A percentile compares a stretch with the other conserved stretches of the same genome.
Conservation (phyloP, 768 basidiomycete genomes). For the Mycena epipterygia region DNA sequence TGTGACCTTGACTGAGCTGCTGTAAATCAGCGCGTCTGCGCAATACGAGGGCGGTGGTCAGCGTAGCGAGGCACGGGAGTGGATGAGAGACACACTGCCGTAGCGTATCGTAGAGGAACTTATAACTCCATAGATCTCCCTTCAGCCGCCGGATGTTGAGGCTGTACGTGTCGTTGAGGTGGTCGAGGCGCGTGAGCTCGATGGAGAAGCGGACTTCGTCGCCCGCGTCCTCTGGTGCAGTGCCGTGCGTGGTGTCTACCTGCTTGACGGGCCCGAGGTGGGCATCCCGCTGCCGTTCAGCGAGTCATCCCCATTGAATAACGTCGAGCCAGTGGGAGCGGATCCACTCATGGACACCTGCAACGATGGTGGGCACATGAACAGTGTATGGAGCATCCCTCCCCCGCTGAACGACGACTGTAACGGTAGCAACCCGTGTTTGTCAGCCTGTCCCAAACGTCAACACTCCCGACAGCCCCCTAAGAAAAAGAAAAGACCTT, state of each 20-base stretch:
- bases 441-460: constrained; percentile 82
- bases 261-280: constrained; percentile 53
- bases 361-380: constrained; percentile 92
- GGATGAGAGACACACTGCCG: constrained; percentile 74
- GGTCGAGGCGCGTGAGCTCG: constrained; percentile 91
- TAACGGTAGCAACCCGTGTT: constrained; percentile 86
- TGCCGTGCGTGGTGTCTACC: constrained; percentile 80
- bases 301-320: constrained; percentile 64
- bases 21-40: constrained; percentile 62
- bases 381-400: constrained; percentile 87
- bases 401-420: constrained; percentile 77
- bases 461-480: constrained; percentile 1
- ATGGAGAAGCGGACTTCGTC: constrained; percentile 98
- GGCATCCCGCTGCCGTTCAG: constrained; percentile 52
- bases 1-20: too few relatives aligned
- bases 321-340: constrained; percentile 51
- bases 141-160: constrained; percentile 94
- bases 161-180: constrained; percentile 91
- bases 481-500: constrained; percentile 59
- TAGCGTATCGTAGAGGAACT: constrained; percentile 90
- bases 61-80: background rate
- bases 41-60: background rate
- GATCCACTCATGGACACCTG: constrained; percentile 69
- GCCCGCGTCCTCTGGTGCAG: constrained; percentile 83
- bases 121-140: constrained; percentile 93